phyloP scores from a whole-genome alignment of 495 filamentous ascomycete species.

The Neurospora sp. region DNA sequence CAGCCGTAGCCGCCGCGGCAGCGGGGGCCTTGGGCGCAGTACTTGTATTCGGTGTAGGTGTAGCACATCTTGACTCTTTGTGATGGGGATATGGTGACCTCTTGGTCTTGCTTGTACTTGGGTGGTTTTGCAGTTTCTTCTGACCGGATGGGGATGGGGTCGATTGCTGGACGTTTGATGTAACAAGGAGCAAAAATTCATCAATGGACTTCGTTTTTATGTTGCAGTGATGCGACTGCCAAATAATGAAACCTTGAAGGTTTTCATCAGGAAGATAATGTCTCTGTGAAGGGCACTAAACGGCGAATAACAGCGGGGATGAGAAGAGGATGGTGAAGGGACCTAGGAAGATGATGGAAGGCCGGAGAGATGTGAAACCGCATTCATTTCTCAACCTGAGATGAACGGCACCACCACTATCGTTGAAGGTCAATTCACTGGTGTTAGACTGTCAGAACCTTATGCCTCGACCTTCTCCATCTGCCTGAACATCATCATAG shows the following conservation, averaged over 20 bases:
- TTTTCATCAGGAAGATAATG: not conserved
- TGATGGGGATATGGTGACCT: not conserved
- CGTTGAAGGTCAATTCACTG: not conserved
- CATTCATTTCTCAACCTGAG: too few relatives aligned
- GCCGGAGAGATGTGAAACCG: not conserved
- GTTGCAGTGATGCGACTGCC: too few relatives aligned
- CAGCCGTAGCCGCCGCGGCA: not conserved
- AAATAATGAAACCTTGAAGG: not conserved
- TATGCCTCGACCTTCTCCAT: slow-evolving; percentile 25
- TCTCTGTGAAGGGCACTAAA: not conserved
- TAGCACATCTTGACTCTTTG: not conserved
- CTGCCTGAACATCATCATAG: slow-evolving; percentile 56
- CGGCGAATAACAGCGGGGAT: not conserved
- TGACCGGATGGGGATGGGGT: not conserved
- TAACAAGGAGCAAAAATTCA: not conserved
- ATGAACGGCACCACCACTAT: too few relatives aligned
- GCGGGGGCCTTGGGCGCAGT: not conserved
- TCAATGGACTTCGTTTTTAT: not conserved
- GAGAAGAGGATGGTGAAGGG: not conserved
- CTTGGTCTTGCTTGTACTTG: not conserved
- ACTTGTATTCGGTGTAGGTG: not conserved
- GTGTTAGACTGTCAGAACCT: not conserved
- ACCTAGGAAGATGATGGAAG: not conserved
- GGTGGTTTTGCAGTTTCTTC: not conserved
- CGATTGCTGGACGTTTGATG: not conserved